Conservation (phyloP, 352 stramenopile species). For the Phytophthora pseudosyringae region DNA sequence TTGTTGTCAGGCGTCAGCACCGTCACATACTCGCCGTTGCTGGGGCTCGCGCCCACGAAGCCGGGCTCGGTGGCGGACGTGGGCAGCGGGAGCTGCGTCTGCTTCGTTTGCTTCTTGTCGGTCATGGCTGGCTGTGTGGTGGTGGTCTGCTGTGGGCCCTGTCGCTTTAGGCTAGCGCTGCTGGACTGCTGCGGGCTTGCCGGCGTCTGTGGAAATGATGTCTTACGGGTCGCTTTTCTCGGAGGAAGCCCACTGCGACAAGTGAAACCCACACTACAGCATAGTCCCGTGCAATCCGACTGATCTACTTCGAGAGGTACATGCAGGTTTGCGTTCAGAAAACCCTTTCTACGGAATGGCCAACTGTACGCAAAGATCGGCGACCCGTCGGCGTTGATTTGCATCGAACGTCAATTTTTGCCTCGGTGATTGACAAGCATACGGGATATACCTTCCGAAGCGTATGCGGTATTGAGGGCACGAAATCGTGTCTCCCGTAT, state of each 20-base stretch:
- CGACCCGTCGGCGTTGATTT: slow-evolving; percentile 28
- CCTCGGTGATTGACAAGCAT: neutral
- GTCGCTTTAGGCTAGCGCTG: slow-evolving; percentile 10
- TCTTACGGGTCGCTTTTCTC: slow-evolving; percentile 21
- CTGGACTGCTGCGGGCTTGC: neutral
- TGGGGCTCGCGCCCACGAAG: slow-evolving; percentile 34
- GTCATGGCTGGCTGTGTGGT: slow-evolving; percentile 17
- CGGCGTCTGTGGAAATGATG: slow-evolving; percentile 22
- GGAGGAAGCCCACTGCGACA: slow-evolving; percentile 21
- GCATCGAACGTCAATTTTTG: slow-evolving; percentile 1
- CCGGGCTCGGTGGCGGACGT: slow-evolving; percentile 21
- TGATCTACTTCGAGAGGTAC: neutral
- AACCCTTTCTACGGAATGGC: slow-evolving; percentile 8
- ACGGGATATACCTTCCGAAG: neutral
- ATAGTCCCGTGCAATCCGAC: slow-evolving; percentile 14
- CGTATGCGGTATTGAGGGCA: neutral
- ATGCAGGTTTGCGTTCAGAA: neutral
- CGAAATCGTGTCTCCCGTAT: neutral
- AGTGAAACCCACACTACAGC: slow-evolving; percentile 12
- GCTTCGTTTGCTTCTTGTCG: slow-evolving; percentile 34
- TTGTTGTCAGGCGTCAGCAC: slow-evolving; percentile 46
- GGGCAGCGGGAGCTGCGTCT: slow-evolving; percentile 25
- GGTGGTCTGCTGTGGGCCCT: neutral
- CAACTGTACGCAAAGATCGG: slow-evolving; percentile 23
- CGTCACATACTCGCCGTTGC: slow-evolving; percentile 44